A percentile compares a stretch with the other conserved stretches of the same genome.
Conservation (phyloP, 129 eudicot genomes). For the Mikania micrantha region DNA sequence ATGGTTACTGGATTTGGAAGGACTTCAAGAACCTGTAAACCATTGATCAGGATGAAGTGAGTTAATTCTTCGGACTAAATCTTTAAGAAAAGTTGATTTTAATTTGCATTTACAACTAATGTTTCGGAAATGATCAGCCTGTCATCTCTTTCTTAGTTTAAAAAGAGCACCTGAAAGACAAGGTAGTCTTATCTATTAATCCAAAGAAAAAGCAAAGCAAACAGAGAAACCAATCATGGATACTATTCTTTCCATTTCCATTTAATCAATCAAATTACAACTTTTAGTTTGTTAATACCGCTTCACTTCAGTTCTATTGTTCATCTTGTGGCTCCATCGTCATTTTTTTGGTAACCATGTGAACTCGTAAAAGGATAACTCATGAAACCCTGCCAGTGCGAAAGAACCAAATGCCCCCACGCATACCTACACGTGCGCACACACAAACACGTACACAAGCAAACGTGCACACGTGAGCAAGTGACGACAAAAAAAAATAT, state of each 20-base stretch:
- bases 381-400: no score
- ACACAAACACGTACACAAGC: no score
- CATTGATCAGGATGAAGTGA: constrained; percentile 10
- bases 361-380: no score
- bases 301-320: background rate
- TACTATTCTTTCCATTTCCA: background rate
- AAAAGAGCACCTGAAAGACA: no score
- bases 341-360: no score
- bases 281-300: background rate
- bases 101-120: background rate
- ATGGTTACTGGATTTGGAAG: constrained; percentile 70
- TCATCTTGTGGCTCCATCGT: background rate
- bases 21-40: constrained; percentile 72
- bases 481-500: no score
- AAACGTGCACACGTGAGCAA: no score
- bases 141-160: background rate
- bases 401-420: no score
- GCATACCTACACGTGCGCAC: no score
- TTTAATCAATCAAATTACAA: background rate
- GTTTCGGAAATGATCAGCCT: background rate
- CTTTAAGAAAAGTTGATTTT: background rate
- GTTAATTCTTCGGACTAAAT: constrained; percentile 10
- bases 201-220: background rate
- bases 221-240: constrained; percentile 1
- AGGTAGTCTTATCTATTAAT: background rate